These are phyloP conservation scores for Pichia eremophila DNA, from an alignment of 805 yeast genomes.

Conservation along the genomic window DNA sequence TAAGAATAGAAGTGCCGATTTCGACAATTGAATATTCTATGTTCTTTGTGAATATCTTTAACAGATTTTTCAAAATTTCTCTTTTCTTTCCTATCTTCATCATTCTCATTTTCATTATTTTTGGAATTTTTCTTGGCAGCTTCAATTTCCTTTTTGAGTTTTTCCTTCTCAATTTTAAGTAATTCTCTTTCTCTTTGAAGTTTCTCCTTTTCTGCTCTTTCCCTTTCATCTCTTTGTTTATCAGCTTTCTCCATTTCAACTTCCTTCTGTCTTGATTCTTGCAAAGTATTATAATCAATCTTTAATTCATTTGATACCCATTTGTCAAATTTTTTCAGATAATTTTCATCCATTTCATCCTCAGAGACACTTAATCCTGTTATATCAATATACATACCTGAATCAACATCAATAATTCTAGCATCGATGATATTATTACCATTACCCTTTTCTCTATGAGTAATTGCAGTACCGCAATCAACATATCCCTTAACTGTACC, in stretches of 20 bases:
- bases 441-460: slow-evolving; percentile 39
- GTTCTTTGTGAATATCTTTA: neutral
- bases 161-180: too few relatives aligned
- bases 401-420: slow-evolving; percentile 58
- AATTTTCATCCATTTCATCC: slow-evolving; percentile 10
- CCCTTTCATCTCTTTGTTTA: too few relatives aligned
- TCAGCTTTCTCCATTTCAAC: too few relatives aligned
- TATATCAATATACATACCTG: slow-evolving; percentile 63
- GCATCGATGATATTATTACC: slow-evolving; percentile 62
- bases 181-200: too few relatives aligned
- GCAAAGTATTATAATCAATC: too few relatives aligned
- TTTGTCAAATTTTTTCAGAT: neutral
- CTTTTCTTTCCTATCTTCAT: neutral
- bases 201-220: too few relatives aligned
- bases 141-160: too few relatives aligned
- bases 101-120: neutral
- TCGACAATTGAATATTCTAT: slow-evolving; percentile 39
- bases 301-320: neutral
- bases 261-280: too few relatives aligned
- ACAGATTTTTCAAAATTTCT: neutral
- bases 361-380: slow-evolving; percentile 50
- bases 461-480: slow-evolving; percentile 34
- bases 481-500: slow-evolving; percentile 26
- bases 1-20: slow-evolving; percentile 46
- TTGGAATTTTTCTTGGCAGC: neutral